These are phyloP conservation scores for Paracamarosporium sp. DNA, from an alignment of 2,329 filamentous ascomycete genomes.

Conservation along the genomic window DNA sequence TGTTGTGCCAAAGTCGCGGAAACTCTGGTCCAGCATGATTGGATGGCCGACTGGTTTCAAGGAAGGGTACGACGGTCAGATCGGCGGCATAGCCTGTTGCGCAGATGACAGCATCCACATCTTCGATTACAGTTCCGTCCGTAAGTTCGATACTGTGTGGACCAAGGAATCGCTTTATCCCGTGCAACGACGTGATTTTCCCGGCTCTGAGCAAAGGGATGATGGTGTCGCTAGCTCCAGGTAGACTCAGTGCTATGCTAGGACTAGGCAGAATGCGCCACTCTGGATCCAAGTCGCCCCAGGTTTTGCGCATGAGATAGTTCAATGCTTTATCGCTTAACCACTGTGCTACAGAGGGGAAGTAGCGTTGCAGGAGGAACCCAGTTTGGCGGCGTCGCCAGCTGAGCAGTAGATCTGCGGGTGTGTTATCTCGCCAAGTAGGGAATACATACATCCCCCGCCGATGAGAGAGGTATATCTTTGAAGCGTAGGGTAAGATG, in stretches of 20 bases:
- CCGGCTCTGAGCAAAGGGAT: constrained; percentile 34
- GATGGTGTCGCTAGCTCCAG: constrained; percentile 38
- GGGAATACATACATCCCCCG: constrained; percentile 48
- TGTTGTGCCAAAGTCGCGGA: constrained; percentile 20
- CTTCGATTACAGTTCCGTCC: constrained; percentile 36
- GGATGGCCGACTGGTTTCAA: constrained; percentile 15
- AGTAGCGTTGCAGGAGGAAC: constrained; percentile 14
- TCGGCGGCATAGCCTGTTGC: constrained; percentile 46
- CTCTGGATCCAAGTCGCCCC: constrained; percentile 18
- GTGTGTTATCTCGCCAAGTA: constrained; percentile 40
- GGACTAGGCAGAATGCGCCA: constrained; percentile 20
- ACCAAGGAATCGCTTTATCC: constrained; percentile 30
- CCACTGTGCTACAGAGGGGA: constrained; percentile 15
- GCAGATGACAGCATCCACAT: constrained; percentile 45
- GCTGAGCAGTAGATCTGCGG: constrained; percentile 23
- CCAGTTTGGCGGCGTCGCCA: constrained; percentile 19
- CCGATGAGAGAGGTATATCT: constrained; percentile 53
- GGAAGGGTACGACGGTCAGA: constrained; percentile 33
- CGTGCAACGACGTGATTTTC: constrained; percentile 30
- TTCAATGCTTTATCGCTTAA: constrained; percentile 12
- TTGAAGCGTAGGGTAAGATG: constrained; percentile 43
- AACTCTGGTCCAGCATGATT: constrained; percentile 38
- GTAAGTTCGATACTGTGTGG: constrained; percentile 32
- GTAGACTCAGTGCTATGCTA: constrained; percentile 33
- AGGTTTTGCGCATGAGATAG: constrained; percentile 14